These are phyloP conservation scores for Acanthamoeba rhysodes DNA, from an alignment of 208 protist species.

Conservation along the genomic window DNA sequence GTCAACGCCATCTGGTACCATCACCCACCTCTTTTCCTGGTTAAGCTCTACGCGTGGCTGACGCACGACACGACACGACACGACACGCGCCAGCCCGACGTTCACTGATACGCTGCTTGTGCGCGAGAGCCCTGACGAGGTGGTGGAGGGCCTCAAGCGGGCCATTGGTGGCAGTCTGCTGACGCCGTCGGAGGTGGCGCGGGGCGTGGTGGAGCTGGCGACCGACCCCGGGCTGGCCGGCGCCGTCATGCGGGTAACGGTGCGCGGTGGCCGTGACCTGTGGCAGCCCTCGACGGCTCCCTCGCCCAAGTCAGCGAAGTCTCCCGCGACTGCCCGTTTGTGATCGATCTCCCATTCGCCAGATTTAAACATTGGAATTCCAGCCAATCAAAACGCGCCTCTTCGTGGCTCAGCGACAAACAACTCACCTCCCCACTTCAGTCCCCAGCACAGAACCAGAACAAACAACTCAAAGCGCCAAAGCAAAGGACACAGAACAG, in stretches of 20 bases:
- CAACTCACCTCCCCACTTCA: no score
- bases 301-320: no score
- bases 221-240: neutral
- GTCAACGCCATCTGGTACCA: conserved; percentile 33
- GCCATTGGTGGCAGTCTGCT: neutral
- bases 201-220: conserved; percentile 9
- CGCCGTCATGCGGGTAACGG: conserved; percentile 3
- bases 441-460: no score
- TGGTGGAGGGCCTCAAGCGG: neutral
- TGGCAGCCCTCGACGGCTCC: neutral
- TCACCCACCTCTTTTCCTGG: neutral
- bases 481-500: no score
- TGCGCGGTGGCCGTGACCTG: neutral
- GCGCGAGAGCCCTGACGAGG: neutral
- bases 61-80: neutral
- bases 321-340: no score
- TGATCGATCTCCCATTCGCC: no score
- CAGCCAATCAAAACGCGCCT: no score
- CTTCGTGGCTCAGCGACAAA: no score
- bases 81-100: neutral
- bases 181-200: neutral
- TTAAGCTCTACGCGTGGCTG: no score
- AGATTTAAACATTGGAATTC: no score
- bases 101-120: neutral
- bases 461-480: no score